A percentile compares a stretch with the other conserved stretches of the same genome.
Conservation (phyloP, 169 alveolate species). For the Plasmodium inui region DNA sequence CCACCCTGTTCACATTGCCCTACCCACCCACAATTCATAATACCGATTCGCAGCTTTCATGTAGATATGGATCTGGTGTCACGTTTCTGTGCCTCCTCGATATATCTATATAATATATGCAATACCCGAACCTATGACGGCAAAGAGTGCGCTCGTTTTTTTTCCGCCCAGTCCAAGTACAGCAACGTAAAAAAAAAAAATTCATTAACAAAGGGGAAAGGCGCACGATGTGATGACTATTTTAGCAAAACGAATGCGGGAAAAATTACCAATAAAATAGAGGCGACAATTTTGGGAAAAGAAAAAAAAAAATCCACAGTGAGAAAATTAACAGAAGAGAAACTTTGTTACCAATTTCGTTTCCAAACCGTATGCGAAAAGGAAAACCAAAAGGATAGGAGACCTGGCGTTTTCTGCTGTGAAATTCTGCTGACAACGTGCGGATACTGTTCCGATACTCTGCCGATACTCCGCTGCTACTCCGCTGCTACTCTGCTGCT, state of each 20-base stretch:
- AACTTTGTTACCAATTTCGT: not conserved
- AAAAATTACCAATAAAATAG: not conserved
- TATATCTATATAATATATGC: not conserved
- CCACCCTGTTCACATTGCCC: not conserved
- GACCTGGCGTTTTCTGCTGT: not conserved
- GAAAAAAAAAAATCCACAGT: not conserved
- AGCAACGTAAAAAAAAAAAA: not conserved
- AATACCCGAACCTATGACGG: not conserved
- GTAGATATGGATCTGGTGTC: not conserved
- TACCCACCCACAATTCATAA: not conserved
- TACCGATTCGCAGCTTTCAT: not conserved
- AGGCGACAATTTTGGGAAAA: not conserved
- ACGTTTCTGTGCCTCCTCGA: not conserved
- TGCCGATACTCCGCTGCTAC: no score
- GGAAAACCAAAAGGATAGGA: not conserved
- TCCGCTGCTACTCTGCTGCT: no score
- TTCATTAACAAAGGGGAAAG: not conserved
- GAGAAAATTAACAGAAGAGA: not conserved
- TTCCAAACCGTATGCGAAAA: not conserved
- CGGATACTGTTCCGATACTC: no score
- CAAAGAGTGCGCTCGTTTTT: not conserved
- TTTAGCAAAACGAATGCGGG: not conserved
- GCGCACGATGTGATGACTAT: not conserved
- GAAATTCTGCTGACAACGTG: not conserved
- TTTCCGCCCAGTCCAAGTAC: not conserved